These are phyloP conservation scores for Malassezia vespertilionis DNA, from an alignment of 1,284 basidiomycete genomes.

Conservation along the genomic window DNA sequence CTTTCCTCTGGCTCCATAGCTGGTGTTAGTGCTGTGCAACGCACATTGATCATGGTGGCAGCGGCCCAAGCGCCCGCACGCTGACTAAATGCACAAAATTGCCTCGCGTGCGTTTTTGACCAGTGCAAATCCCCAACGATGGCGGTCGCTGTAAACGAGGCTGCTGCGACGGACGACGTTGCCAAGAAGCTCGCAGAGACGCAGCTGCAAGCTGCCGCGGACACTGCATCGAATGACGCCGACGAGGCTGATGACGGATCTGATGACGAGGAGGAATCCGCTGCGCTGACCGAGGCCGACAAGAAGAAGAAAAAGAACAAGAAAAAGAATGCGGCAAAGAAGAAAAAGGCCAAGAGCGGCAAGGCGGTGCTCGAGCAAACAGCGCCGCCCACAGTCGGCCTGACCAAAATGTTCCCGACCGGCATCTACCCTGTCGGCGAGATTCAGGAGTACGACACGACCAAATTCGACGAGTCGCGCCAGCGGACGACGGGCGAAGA, in stretches of 20 bases:
- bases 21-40: constrained; percentile 9
- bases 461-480: constrained; percentile 52
- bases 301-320: constrained; percentile 87
- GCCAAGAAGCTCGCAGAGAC: constrained; percentile 5
- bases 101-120: background rate
- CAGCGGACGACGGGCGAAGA: constrained; percentile 85
- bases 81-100: constrained; percentile 10
- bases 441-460: constrained; percentile 66
- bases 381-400: constrained; percentile 82
- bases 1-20: constrained; percentile 46
- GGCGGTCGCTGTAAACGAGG: constrained; percentile 1
- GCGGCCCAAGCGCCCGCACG: background rate
- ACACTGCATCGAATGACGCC: constrained; percentile 13
- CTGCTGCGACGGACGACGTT: background rate
- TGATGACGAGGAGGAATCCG: constrained; percentile 27
- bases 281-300: constrained; percentile 19
- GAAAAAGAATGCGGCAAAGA: constrained; percentile 44
- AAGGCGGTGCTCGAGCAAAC: constrained; percentile 53
- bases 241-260: constrained; percentile 30
- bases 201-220: background rate
- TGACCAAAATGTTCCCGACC: constrained; percentile 77
- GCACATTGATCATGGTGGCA: constrained; percentile 20
- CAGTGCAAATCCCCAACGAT: constrained; percentile 1
- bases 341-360: constrained; percentile 30
- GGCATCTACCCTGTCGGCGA: constrained; percentile 84